Evolutionary conservation across 148 eudicot species (phyloP).

Genomic region (Silene uniflora): DNA sequence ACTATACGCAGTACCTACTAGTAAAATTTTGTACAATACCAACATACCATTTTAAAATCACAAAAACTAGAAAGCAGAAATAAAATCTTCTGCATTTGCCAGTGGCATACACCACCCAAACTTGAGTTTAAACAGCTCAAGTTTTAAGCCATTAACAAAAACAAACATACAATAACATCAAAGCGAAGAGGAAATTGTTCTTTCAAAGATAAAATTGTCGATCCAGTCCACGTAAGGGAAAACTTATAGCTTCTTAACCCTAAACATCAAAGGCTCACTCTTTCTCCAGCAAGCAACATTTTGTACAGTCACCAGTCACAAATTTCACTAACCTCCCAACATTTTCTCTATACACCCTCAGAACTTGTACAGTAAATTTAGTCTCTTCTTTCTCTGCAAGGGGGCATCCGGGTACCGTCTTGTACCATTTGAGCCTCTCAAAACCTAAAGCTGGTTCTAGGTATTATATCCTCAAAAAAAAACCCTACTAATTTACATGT

Average conservation of each 20-base stretch:
- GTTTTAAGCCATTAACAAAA: neutral
- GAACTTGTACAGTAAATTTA: slow-evolving; percentile 31
- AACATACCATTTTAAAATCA: too few relatives aligned
- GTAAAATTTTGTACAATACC: too few relatives aligned
- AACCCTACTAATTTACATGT: slow-evolving; percentile 46
- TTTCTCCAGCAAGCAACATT: slow-evolving; percentile 41
- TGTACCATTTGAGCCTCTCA: slow-evolving; percentile 37
- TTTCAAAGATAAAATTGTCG: slow-evolving; percentile 27
- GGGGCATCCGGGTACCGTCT: slow-evolving; percentile 31
- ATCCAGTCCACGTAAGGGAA: slow-evolving; percentile 33
- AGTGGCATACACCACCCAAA: too few relatives aligned
- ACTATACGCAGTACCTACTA: too few relatives aligned
- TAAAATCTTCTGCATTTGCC: too few relatives aligned
- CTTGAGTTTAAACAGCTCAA: too few relatives aligned
- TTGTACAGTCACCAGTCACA: slow-evolving; percentile 45
- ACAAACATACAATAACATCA: neutral
- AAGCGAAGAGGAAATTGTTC: slow-evolving; percentile 25
- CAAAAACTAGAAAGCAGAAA: too few relatives aligned
- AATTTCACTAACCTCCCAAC: slow-evolving; percentile 32
- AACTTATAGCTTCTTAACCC: slow-evolving; percentile 39
- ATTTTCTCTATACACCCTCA: slow-evolving; percentile 36
- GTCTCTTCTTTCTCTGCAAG: slow-evolving; percentile 33
- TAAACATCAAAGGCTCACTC: slow-evolving; percentile 38
- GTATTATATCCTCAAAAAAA: slow-evolving; percentile 31
- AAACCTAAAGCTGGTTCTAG: slow-evolving; percentile 37